Conservation (phyloP, 805 yeast species). For the Yueomyces sp. region DNA sequence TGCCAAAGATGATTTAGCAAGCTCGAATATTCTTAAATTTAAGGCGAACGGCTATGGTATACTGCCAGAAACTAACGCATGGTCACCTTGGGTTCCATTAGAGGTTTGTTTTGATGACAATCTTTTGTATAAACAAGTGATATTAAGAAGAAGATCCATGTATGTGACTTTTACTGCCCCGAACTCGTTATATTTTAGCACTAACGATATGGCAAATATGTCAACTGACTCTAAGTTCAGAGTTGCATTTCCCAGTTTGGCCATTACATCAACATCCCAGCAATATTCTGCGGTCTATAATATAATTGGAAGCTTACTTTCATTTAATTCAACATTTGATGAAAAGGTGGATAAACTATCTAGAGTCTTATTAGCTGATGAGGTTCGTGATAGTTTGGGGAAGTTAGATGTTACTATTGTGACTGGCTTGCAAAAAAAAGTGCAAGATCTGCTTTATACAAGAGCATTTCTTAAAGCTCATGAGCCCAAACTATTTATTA, state of each 20-base stretch:
- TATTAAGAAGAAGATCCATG: constrained; percentile 40
- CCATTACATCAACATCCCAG: constrained; percentile 39
- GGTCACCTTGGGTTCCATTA: constrained; percentile 61
- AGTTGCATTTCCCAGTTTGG: constrained; percentile 32
- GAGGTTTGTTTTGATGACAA: constrained; percentile 45
- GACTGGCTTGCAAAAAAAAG: constrained; percentile 35
- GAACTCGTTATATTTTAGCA: constrained; percentile 34
- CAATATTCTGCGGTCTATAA: constrained; percentile 43
- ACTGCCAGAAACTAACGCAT: constrained; percentile 20
- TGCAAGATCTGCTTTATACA: constrained; percentile 28
- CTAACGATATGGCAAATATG: constrained; percentile 11
- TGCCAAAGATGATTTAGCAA: constrained; percentile 25
- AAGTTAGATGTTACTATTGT: constrained; percentile 29
- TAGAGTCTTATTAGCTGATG: constrained; percentile 41
- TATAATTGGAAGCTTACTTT: constrained; percentile 32
- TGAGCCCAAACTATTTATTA: constrained; percentile 22
- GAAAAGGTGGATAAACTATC: constrained; percentile 34
- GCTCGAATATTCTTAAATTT: constrained; percentile 20
- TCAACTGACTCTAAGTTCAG: constrained; percentile 21
- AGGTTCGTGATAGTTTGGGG: constrained; percentile 27
- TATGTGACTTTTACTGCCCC: constrained; percentile 38
- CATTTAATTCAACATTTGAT: constrained; percentile 24
- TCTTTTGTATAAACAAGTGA: constrained; percentile 29
- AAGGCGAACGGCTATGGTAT: constrained; percentile 18
- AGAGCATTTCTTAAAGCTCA: constrained; percentile 29